Percentiles rank a stretch among this genome's conserved stretches.
These are phyloP conservation scores for Apiotrichum akiyoshidainum DNA, from an alignment of 1,284 basidiomycete species.

Conservation along the genomic window DNA sequence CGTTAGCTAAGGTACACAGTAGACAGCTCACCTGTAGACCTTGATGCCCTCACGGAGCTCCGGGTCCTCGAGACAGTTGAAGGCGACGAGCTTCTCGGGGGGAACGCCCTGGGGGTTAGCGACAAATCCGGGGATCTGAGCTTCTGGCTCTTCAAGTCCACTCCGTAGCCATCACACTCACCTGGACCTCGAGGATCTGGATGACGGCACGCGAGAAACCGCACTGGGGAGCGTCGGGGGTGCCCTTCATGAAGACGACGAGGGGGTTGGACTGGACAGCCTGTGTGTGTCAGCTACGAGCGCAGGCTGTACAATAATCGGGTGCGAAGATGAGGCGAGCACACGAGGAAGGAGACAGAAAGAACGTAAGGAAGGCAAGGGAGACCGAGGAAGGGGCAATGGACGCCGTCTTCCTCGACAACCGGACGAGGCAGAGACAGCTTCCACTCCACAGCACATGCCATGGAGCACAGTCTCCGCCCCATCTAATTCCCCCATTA, in stretches of 20 bases:
- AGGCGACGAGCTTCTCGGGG: conserved; percentile 74
- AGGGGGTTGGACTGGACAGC: conserved; percentile 70
- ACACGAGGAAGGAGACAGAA: background rate
- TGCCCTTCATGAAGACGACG: conserved; percentile 93
- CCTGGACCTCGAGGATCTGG: conserved; percentile 84
- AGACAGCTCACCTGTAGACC: conserved; percentile 72
- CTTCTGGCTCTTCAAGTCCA: background rate
- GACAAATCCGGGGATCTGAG: conserved; percentile 25
- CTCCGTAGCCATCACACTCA: conserved; percentile 18
- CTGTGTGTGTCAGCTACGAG: conserved; percentile 27
- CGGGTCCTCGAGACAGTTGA: conserved; percentile 82
- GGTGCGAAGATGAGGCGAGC: no score
- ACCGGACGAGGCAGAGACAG: no score
- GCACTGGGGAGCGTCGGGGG: conserved; percentile 66
- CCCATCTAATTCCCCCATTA: no score
- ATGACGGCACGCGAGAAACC: conserved; percentile 91
- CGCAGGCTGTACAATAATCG: no score
- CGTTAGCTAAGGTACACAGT: conserved; percentile 14
- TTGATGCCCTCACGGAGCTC: conserved; percentile 74
- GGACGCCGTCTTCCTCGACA: no score
- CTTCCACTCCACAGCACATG: no score
- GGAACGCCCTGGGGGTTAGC: conserved; percentile 67
- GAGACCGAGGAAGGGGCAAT: no score
- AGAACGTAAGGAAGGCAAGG: background rate
- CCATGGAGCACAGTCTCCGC: no score